Conservation (phyloP, 2,329 filamentous ascomycete genomes). For the Xylariaceae sp. region DNA sequence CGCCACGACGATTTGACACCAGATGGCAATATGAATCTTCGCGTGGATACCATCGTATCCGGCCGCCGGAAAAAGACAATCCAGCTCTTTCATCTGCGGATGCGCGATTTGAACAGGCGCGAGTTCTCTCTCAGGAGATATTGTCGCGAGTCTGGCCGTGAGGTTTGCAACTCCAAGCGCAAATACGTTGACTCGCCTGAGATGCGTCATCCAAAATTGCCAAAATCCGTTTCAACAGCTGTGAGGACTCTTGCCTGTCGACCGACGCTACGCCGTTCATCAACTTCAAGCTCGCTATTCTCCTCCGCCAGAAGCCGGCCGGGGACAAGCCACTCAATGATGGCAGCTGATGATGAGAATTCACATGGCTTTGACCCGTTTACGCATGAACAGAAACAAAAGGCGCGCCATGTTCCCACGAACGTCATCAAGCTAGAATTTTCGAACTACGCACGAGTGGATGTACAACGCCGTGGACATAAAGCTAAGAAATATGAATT, state of each 20-base stretch:
- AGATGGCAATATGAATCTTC: slow-evolving; percentile 95
- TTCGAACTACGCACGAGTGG: slow-evolving; percentile 92
- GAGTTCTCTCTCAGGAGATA: slow-evolving; percentile 91
- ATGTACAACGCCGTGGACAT: slow-evolving; percentile 66
- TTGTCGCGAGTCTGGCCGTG: slow-evolving; percentile 85
- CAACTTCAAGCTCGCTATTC: slow-evolving; percentile 34
- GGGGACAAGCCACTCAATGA: slow-evolving; percentile 35
- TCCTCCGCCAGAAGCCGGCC: slow-evolving; percentile 32
- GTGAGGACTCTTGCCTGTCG: slow-evolving; percentile 43
- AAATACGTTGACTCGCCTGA: slow-evolving; percentile 57
- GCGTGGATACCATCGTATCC: slow-evolving; percentile 73
- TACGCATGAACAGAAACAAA: slow-evolving; percentile 32
- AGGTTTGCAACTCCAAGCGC: slow-evolving; percentile 80
- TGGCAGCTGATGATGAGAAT: slow-evolving; percentile 33
- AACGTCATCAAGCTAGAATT: slow-evolving; percentile 89
- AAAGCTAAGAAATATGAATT: slow-evolving; percentile 80
- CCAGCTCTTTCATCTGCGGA: slow-evolving; percentile 86
- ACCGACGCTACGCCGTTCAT: slow-evolving; percentile 36
- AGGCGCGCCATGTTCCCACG: slow-evolving; percentile 50
- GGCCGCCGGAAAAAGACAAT: slow-evolving; percentile 63
- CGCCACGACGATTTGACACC: slow-evolving; percentile 84
- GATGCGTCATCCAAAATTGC: slow-evolving; percentile 38
- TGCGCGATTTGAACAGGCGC: slow-evolving; percentile 82
- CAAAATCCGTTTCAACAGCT: slow-evolving; percentile 47
- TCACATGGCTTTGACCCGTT: slow-evolving; percentile 27